A percentile compares a stretch with the other conserved stretches of the same genome.
phyloP scores from a whole-genome alignment of 75 land plant species.

The Cupressus sempervirens region DNA sequence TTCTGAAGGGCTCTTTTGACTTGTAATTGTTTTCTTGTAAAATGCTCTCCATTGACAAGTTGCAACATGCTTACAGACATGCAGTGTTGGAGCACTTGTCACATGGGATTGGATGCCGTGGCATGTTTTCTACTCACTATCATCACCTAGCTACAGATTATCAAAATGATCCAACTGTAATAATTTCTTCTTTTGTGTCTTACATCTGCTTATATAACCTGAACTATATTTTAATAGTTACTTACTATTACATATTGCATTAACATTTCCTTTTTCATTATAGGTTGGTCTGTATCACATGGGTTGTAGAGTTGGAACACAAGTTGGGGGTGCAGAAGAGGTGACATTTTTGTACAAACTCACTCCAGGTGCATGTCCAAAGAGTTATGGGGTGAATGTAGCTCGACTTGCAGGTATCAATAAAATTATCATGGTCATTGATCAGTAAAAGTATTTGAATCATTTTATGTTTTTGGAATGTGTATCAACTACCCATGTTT shows the following conservation, averaged over 20 bases:
- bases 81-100: slow-evolving; percentile 79
- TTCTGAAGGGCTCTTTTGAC: background rate
- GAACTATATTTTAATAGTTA: background rate
- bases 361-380: slow-evolving; percentile 81
- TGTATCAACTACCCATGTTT: background rate
- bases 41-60: slow-evolving; percentile 7
- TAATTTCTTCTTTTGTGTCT: slow-evolving; percentile 1
- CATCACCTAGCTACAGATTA: slow-evolving; percentile 78
- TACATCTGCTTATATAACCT: background rate
- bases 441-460: background rate
- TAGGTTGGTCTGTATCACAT: slow-evolving; percentile 82
- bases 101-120: slow-evolving; percentile 50
- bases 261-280: background rate
- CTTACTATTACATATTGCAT: background rate
- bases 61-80: slow-evolving; percentile 46
- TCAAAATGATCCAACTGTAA: slow-evolving; percentile 60
- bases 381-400: slow-evolving; percentile 97
- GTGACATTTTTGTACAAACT: slow-evolving; percentile 88
- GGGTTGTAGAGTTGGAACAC: slow-evolving; percentile 79
- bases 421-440: background rate
- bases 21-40: background rate
- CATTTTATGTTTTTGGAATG: background rate
- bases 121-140: slow-evolving; percentile 69
- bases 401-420: slow-evolving; percentile 84
- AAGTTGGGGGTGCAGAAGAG: slow-evolving; percentile 63